phyloP scores from a whole-genome alignment of 1,284 basidiomycete genomes.

The Tremellales sp. region DNA sequence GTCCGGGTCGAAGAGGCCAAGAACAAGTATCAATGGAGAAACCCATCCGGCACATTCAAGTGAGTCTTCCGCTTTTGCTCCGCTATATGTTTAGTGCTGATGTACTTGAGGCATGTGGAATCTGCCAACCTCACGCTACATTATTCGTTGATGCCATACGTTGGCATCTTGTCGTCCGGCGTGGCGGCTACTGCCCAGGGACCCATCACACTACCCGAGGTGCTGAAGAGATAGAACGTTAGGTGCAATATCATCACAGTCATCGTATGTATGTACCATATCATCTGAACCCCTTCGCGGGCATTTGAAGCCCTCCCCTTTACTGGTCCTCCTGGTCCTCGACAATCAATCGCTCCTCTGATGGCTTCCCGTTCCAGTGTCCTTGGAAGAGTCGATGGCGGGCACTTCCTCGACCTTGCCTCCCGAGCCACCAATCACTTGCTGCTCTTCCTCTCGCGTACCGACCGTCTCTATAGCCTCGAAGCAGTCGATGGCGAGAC shows the following conservation, averaged over 20 bases:
- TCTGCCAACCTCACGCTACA: constrained; percentile 45
- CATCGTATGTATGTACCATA: background rate
- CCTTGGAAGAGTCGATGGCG: too few species aligned
- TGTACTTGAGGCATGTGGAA: constrained; percentile 31
- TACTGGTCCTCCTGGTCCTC: too few species aligned
- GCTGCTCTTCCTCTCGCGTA: too few species aligned
- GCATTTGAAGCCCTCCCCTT: too few species aligned
- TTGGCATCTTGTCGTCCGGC: constrained; percentile 45
- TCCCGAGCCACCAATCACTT: too few species aligned
- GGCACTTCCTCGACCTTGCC: too few species aligned
- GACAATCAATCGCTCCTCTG: too few species aligned
- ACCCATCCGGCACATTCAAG: constrained; percentile 43
- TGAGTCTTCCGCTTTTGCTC: constrained; percentile 27
- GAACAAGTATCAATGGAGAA: constrained; percentile 44
- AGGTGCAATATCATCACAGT: constrained; percentile 2
- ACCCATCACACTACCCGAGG: constrained; percentile 27
- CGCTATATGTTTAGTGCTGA: too few species aligned
- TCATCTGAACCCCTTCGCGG: background rate
- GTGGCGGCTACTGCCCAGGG: constrained; percentile 42
- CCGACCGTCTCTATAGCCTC: too few species aligned
- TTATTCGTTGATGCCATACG: constrained; percentile 50
- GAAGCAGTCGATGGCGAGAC: background rate
- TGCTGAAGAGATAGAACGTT: constrained; percentile 20
- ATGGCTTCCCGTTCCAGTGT: too few species aligned
- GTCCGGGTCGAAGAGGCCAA: constrained; percentile 39